Base-by-base conservation (phyloP, 768 basidiomycete genomes). In the Leccinum olivaceopallidum region DNA sequence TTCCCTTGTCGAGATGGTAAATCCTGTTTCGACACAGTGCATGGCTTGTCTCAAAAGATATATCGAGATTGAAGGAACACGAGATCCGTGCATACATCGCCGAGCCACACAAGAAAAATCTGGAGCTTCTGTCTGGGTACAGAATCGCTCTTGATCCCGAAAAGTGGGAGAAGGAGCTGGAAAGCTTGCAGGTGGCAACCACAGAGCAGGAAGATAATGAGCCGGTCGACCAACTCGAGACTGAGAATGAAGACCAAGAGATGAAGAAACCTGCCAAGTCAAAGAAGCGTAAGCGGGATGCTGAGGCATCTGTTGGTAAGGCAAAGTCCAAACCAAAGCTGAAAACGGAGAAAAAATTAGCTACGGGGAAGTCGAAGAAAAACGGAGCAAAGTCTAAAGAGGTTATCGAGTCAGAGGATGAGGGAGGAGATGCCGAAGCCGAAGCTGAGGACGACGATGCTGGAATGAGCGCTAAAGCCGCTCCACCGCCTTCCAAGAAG, bases 51-150 rank as follows among this genome's bases (percentile, higher is more conserved):
- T 71, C 88, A 2, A 89, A 89, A 68, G 95, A 97, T 74, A 86
- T 98, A 56, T 90, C 87, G 22, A 83, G 83, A 63, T 83, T 98
- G 26, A 83, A 87, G 67, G 73, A 79, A 6, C 84, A 90, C 73
- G 92, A 93, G 76, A 96, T 98, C 76, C 83, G 90, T 64, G 81
- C 87, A 3, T 97, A 85, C 77, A 83, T 98, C 76, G 81, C 77
- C 64, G 89, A 89, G 69, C 87, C 88, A 18, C 81, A 79, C 74
- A 94, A 93, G 78, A 87, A 84, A 71, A 86, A 83, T 44, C 86
- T 83, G 44, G 91, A 94, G 36, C 84, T 98, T 44, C 75, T 88
- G 22, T 73, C 82, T 56, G 94, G 89, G 14, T 95, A 94, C 73
- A 81, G 83, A 63, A 86, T 92, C 68, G 87, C 88, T 37, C 77